Conservation (phyloP, 176 grass and related monocot species). For the Areca catechu region DNA sequence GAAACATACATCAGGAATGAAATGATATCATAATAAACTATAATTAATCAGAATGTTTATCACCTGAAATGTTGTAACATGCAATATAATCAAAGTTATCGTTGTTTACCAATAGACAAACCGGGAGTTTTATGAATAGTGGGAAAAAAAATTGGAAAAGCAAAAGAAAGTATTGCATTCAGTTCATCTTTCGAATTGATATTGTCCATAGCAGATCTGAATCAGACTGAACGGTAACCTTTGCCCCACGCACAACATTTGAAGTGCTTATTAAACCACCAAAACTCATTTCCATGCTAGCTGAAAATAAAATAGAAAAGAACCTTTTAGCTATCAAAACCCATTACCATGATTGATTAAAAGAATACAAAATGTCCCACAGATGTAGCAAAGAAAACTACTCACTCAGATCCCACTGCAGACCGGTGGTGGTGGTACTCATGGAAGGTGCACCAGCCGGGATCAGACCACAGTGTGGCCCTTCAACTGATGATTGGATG, state of each 20-base stretch:
- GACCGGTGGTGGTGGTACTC: constrained; percentile 63
- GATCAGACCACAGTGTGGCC: constrained; percentile 82
- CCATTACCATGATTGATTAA: too few species aligned
- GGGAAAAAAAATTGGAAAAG: constrained; percentile 6
- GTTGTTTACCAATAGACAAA: too few species aligned
- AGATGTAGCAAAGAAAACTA: not conserved
- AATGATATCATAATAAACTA: too few species aligned
- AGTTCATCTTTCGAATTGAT: constrained; percentile 38
- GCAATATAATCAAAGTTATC: too few species aligned
- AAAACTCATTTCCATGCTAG: constrained; percentile 42
- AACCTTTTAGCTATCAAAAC: too few species aligned
- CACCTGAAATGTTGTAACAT: too few species aligned
- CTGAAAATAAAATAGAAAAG: constrained; percentile 8
- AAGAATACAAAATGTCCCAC: too few species aligned
- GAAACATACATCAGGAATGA: too few species aligned
- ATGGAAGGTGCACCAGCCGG: constrained; percentile 49
- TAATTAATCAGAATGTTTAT: too few species aligned
- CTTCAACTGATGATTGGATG: constrained; percentile 42
- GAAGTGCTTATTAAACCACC: constrained; percentile 82
- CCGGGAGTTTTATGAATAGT: too few species aligned
- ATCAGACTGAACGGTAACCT: constrained; percentile 59
- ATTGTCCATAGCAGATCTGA: constrained; percentile 94
- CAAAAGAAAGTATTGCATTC: not conserved
- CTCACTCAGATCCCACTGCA: constrained; percentile 80
- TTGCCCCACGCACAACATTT: constrained; percentile 57